phyloP scores from a whole-genome alignment of 1,139 yeast species.

The Pichia sp. region DNA sequence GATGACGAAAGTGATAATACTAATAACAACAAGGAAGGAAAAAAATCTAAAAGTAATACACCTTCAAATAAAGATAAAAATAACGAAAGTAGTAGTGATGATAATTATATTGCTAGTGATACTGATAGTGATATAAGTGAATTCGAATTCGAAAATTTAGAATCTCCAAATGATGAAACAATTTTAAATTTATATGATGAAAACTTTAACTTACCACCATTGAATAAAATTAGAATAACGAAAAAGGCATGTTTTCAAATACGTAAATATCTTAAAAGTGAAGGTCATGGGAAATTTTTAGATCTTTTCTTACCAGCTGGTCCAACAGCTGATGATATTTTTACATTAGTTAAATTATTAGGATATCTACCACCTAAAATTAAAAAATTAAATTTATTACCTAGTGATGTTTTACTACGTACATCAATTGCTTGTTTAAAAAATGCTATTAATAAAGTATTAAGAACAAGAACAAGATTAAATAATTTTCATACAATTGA shows the following conservation, averaged over 20 bases:
- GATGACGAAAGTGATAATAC: too few species aligned
- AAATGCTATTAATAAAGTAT: conserved; percentile 56
- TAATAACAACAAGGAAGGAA: too few species aligned
- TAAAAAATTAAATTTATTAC: conserved; percentile 14
- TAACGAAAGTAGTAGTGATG: neutral
- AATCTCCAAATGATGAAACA: conserved; percentile 9
- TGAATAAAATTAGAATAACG: conserved; percentile 24
- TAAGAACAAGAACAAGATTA: conserved; percentile 47
- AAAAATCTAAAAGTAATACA: neutral
- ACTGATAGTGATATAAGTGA: conserved; percentile 16
- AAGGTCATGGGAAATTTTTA: conserved; percentile 45
- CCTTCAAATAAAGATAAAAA: neutral
- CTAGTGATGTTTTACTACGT: conserved; percentile 33
- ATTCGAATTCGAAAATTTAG: conserved; percentile 8
- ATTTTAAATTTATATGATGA: conserved; percentile 7
- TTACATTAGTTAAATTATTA: conserved; percentile 41
- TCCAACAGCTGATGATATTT: conserved; percentile 49
- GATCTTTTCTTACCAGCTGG: conserved; percentile 55
- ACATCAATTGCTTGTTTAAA: conserved; percentile 47
- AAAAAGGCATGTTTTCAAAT: conserved; percentile 43
- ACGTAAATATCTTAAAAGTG: conserved; percentile 50
- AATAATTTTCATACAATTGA: conserved; percentile 50
- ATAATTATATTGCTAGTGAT: neutral
- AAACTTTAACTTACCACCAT: conserved; percentile 13
- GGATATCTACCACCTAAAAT: conserved; percentile 45